Evolutionary conservation across 176 grass and related monocot species (phyloP), one percentile per base, ranked within the genome.

Genomic region (Cenchrus fungigraminus): DNA sequence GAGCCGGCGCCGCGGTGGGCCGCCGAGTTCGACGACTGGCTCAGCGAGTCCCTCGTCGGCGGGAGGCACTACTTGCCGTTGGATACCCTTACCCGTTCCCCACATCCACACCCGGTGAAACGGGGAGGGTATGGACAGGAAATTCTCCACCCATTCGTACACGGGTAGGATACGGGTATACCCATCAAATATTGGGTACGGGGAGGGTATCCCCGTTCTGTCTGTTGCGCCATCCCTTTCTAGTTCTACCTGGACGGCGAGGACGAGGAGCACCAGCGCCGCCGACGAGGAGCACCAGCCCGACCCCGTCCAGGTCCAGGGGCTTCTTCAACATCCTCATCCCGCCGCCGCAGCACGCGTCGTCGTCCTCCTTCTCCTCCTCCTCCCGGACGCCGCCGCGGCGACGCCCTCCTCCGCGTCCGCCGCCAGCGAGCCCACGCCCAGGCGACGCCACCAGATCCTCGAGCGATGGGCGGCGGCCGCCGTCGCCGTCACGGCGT

Each of bases 1-100:
- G 73, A 87, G 53, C 68, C 89, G 14, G 55, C 60, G 28, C 16
- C 76, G n/a, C 77, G 62, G 74, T 98, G 96, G 96, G 93, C 89
- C 22, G 29, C 65, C 12, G 91, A 94, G 19, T 98, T 98, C 58
- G 89, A 98, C 77, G 25, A 78, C 15, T 98, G 96, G 96, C 89
- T 98, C 80, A 87, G 77, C 71, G 93, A 98, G 2, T 60, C 95
- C 6, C 85, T 98, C n/a, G 32, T 98, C 13, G 9, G 9, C 73
- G 89, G 89, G 71, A 95, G 86, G 94, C 80, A 97, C 37, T 25
- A 25, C 25, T 25, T 25, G 25, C 25, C 25, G 25, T 25, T 25
- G 25, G 25, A 25, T 25, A 25, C 25, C 25, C 25, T 25, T 25
- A 25, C 25, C 25, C 25, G 25, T 25, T 25, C 25, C 25, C 25